Evolutionary conservation across 1,284 basidiomycete species (phyloP).

Genomic region (Xanthoconium separans): DNA sequence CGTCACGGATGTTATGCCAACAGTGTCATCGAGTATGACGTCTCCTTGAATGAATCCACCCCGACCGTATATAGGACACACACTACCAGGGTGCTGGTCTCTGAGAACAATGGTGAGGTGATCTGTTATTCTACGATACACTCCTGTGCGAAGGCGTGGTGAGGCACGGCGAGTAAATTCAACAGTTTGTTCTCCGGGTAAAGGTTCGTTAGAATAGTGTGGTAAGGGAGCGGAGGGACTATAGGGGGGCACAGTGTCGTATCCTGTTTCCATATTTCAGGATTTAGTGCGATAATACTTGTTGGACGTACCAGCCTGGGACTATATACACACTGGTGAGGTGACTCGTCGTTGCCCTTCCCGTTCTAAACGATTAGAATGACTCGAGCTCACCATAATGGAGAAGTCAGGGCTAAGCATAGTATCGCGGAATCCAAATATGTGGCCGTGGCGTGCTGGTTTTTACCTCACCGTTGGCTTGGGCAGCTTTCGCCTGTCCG

Average conservation of each 20-base stretch:
- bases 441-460: neutral
- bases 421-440: neutral
- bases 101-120: slow-evolving; percentile 25
- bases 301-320: neutral
- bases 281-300: neutral
- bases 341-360: neutral
- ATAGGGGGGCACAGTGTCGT: slow-evolving; percentile 20
- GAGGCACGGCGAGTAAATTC: slow-evolving; percentile 11
- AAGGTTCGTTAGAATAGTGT: slow-evolving; percentile 23
- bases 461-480: too few species aligned
- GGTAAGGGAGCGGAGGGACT: slow-evolving; percentile 26
- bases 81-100: slow-evolving; percentile 21
- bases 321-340: neutral
- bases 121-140: slow-evolving; percentile 35
- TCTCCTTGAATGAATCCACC: slow-evolving; percentile 24
- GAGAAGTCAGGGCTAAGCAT: neutral
- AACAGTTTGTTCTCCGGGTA: slow-evolving; percentile 28
- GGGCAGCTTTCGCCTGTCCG: too few species aligned
- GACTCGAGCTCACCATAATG: neutral
- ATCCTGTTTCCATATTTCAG: slow-evolving; percentile 21
- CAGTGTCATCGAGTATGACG: slow-evolving; percentile 15
- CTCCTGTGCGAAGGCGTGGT: slow-evolving; percentile 12
- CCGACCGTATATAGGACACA: slow-evolving; percentile 26
- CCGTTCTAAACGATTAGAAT: neutral
- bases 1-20: slow-evolving; percentile 18